These are phyloP conservation scores for Drechslera avenae DNA, from an alignment of 2,329 filamentous ascomycete species.

Conservation along the genomic window DNA sequence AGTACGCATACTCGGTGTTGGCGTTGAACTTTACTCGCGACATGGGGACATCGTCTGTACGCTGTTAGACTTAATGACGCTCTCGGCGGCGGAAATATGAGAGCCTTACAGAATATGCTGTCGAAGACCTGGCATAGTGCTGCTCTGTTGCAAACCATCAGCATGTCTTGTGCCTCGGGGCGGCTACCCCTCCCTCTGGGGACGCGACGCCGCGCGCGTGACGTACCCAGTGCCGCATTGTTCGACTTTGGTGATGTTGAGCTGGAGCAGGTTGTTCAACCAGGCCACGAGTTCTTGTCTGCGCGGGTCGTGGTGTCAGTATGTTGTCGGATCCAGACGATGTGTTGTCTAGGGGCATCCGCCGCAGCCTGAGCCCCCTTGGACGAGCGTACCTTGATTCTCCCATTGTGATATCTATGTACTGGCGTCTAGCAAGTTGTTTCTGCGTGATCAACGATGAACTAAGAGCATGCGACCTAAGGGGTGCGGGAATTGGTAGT, in stretches of 20 bases:
- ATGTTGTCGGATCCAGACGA: slow-evolving; percentile 10
- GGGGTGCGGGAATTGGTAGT: slow-evolving; percentile 10
- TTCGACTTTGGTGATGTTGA: slow-evolving; percentile 98
- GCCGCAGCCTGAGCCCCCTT: slow-evolving; percentile 6
- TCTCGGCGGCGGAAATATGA: background rate
- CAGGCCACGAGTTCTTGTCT: slow-evolving; percentile 97
- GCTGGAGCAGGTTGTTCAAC: slow-evolving; percentile 96
- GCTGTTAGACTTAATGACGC: slow-evolving; percentile 9
- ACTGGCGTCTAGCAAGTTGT: slow-evolving; percentile 2
- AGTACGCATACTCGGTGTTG: slow-evolving; percentile 94
- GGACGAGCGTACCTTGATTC: slow-evolving; percentile 62
- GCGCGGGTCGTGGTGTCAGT: slow-evolving; percentile 25
- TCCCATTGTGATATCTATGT: slow-evolving; percentile 56
- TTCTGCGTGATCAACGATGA: slow-evolving; percentile 8
- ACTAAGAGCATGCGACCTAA: slow-evolving; percentile 11
- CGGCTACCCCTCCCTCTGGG: slow-evolving; percentile 10
- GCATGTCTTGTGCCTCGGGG: slow-evolving; percentile 13
- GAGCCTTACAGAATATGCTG: slow-evolving; percentile 80
- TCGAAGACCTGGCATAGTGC: slow-evolving; percentile 97
- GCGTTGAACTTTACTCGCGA: slow-evolving; percentile 96
- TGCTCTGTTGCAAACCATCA: slow-evolving; percentile 63
- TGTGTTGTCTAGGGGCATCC: slow-evolving; percentile 17
- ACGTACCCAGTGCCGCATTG: slow-evolving; percentile 96
- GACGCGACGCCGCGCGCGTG: slow-evolving; percentile 12
- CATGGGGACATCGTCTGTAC: slow-evolving; percentile 85